A percentile compares a stretch with the other conserved stretches of the same genome.
phyloP scores from a whole-genome alignment of 176 grass and related monocot genomes.

The Rhynchospora pubera region DNA sequence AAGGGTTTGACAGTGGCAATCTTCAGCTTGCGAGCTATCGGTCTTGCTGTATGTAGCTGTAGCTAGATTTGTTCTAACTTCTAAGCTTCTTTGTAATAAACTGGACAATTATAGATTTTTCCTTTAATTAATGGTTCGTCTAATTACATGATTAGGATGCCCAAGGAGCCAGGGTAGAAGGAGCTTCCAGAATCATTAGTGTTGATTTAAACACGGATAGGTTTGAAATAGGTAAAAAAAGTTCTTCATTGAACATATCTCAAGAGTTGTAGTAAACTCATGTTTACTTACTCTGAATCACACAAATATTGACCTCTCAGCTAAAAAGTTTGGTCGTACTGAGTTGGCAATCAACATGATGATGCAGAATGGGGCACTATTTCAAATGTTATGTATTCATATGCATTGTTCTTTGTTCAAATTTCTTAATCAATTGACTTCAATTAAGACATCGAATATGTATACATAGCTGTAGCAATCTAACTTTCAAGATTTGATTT shows the following conservation, averaged over 20 bases:
- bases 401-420: too few species aligned
- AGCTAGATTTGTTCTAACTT: not conserved
- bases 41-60: slow-evolving; percentile 81
- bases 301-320: slow-evolving; percentile 22
- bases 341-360: slow-evolving; percentile 79
- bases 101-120: not conserved
- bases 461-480: too few species aligned
- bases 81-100: not conserved
- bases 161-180: slow-evolving; percentile 70
- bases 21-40: slow-evolving; percentile 83
- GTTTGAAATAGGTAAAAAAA: slow-evolving; percentile 59
- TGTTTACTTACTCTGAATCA: not conserved
- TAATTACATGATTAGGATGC: slow-evolving; percentile 39
- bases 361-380: too few species aligned
- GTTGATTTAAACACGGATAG: slow-evolving; percentile 60
- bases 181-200: slow-evolving; percentile 75
- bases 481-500: too few species aligned
- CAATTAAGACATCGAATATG: too few species aligned
- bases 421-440: too few species aligned
- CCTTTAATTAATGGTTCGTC: not conserved
- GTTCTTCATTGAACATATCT: not conserved
- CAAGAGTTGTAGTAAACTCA: not conserved
- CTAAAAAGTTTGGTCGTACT: slow-evolving; percentile 71
- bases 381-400: too few species aligned
- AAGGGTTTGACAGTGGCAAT: slow-evolving; percentile 77